A percentile compares a stretch with the other conserved stretches of the same genome.
Conservation (phyloP, 1,284 basidiomycete species). For the Omphalotus olearius region DNA sequence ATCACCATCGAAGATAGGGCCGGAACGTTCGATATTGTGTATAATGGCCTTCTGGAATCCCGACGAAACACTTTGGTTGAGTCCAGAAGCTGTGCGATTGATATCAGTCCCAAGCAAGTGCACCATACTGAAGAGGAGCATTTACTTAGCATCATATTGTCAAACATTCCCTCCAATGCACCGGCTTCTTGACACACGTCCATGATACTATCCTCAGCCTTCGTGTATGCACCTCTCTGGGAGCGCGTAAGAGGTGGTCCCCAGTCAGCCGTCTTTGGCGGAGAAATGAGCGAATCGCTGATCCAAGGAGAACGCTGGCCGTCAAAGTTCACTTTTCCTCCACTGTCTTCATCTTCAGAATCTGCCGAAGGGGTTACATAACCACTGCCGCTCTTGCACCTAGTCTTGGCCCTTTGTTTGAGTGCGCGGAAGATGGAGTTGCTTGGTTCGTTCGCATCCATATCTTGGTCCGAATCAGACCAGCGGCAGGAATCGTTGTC, state of each 20-base stretch:
- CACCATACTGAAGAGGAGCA: not conserved
- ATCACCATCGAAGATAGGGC: not conserved
- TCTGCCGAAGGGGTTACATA: slow-evolving; percentile 12
- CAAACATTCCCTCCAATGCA: slow-evolving; percentile 9
- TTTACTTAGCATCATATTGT: slow-evolving; percentile 12
- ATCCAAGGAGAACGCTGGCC: slow-evolving; percentile 30
- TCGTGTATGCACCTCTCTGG: slow-evolving; percentile 17
- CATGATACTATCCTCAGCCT: not conserved
- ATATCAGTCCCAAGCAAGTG: not conserved
- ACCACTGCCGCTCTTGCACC: slow-evolving; percentile 6
- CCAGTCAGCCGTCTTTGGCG: slow-evolving; percentile 25
- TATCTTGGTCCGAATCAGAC: slow-evolving; percentile 4
- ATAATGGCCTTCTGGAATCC: no score
- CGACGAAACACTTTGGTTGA: not conserved
- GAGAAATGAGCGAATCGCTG: slow-evolving; percentile 41
- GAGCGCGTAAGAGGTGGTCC: not conserved
- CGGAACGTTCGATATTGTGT: not conserved
- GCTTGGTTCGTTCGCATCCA: not conserved
- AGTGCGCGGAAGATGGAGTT: slow-evolving; percentile 2
- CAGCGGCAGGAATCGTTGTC: slow-evolving; percentile 9
- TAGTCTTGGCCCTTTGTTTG: slow-evolving; percentile 3
- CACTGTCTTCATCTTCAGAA: slow-evolving; percentile 9
- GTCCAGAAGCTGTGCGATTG: not conserved
- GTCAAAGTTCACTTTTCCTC: not conserved
- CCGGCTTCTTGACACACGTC: slow-evolving; percentile 2